Conservation (phyloP, 1,284 basidiomycete species). For the Austroboletus novae-zelandiae region DNA sequence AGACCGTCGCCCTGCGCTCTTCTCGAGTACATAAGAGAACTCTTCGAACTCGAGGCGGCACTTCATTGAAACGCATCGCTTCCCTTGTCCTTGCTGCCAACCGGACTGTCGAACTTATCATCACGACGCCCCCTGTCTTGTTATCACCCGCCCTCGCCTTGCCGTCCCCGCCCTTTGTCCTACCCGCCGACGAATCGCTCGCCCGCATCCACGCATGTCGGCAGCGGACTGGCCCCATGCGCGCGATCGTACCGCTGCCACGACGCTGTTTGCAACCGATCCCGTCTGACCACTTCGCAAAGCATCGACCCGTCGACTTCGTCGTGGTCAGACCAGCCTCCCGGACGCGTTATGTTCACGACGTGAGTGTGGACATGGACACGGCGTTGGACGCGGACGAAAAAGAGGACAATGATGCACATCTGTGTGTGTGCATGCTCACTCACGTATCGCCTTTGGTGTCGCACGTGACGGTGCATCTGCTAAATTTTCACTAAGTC, state of each 20-base stretch:
- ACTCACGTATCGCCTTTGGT: too few species aligned
- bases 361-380: background rate
- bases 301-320: too few species aligned
- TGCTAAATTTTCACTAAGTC: too few species aligned
- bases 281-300: too few species aligned
- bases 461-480: too few species aligned
- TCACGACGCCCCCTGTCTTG: background rate
- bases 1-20: background rate
- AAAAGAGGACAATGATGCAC: background rate
- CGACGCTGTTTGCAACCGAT: conserved; percentile 5
- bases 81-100: too few species aligned
- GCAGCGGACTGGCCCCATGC: conserved; percentile 27
- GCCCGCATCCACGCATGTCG: background rate
- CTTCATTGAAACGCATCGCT: background rate
- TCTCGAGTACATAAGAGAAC: too few species aligned
- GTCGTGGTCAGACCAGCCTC: too few species aligned
- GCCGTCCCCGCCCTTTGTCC: background rate
- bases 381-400: background rate
- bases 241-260: conserved; percentile 22
- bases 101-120: background rate
- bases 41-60: background rate
- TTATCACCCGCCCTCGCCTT: background rate
- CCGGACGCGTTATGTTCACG: background rate
- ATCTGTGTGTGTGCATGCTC: too few species aligned
- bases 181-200: background rate